Evolutionary conservation across 352 stramenopile species (phyloP).

Genomic region (Pythium rhizo-oryzae): DNA sequence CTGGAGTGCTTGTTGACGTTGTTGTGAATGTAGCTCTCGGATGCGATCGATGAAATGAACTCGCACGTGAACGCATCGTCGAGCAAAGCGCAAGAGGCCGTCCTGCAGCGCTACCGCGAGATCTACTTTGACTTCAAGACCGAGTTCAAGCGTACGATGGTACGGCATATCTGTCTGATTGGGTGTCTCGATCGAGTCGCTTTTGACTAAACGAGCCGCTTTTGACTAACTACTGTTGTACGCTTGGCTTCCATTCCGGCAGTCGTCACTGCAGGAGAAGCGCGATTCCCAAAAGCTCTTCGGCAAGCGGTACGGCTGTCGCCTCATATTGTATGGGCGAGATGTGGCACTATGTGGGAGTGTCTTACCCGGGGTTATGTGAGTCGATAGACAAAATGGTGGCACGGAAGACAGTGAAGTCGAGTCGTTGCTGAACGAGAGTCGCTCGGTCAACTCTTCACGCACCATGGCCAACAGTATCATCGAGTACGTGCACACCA

Average conservation of each 20-base stretch:
- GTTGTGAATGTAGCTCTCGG: slow-evolving; percentile 52
- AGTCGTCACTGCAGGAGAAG: slow-evolving; percentile 85
- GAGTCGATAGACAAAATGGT: slow-evolving; percentile 43
- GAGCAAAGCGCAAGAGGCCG: slow-evolving; percentile 81
- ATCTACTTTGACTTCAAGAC: slow-evolving; percentile 96
- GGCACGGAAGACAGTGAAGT: slow-evolving; percentile 69
- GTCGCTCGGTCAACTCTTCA: slow-evolving; percentile 77
- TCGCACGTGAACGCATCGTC: slow-evolving; percentile 66
- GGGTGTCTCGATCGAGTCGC: too few relatives aligned
- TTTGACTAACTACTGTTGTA: neutral
- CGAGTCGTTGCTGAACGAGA: slow-evolving; percentile 81
- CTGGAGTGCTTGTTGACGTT: neutral
- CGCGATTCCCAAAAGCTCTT: slow-evolving; percentile 83
- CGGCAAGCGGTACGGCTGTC: slow-evolving; percentile 57
- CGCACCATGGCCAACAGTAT: slow-evolving; percentile 82
- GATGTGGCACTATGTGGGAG: too few relatives aligned
- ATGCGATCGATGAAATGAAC: slow-evolving; percentile 89
- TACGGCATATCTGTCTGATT: slow-evolving; percentile 26
- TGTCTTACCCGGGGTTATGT: neutral
- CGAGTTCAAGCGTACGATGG: slow-evolving; percentile 92
- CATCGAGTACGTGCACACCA: slow-evolving; percentile 61
- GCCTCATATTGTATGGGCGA: too few relatives aligned
- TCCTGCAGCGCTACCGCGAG: slow-evolving; percentile 95
- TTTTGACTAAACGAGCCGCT: neutral
- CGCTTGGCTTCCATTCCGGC: neutral